Conservation (phyloP, 306 rosid genomes). For the Phaseolus lunatus region DNA sequence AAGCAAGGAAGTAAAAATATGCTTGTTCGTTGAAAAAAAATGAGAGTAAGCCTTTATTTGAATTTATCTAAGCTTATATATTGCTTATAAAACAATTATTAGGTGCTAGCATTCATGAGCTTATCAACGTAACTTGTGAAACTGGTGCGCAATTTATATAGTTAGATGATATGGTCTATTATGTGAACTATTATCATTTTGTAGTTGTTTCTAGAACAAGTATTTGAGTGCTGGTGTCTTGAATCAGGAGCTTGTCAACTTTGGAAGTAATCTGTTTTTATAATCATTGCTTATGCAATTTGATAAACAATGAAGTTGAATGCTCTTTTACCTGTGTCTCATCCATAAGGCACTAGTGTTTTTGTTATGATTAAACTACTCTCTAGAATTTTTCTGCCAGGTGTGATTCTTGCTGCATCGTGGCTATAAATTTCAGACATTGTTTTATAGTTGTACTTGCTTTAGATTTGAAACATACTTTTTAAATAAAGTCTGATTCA, state of each 20-base stretch:
- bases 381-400: not conserved
- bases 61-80: slow-evolving; percentile 11
- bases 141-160: not conserved
- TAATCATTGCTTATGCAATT: slow-evolving; percentile 24
- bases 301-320: slow-evolving; percentile 1
- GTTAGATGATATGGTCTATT: slow-evolving; percentile 16
- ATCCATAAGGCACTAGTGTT: not conserved
- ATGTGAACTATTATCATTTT: not conserved
- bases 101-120: not conserved
- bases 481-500: slow-evolving; percentile 38
- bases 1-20: slow-evolving; percentile 15
- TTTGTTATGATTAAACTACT: slow-evolving; percentile 5
- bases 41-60: slow-evolving; percentile 1
- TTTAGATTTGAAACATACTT: slow-evolving; percentile 23
- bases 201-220: slow-evolving; percentile 13
- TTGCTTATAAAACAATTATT: slow-evolving; percentile 25
- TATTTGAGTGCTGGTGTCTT: slow-evolving; percentile 5
- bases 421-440: slow-evolving; percentile 18
- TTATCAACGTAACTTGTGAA: slow-evolving; percentile 13
- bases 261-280: slow-evolving; percentile 22
- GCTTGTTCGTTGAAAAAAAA: not conserved
- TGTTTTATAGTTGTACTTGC: slow-evolving; percentile 29
- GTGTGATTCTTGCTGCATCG: slow-evolving; percentile 34
- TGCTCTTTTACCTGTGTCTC: not conserved
- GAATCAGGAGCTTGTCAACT: slow-evolving; percentile 18